Conservation (phyloP, 2,329 filamentous ascomycete species). For the Epichloe festucae region DNA sequence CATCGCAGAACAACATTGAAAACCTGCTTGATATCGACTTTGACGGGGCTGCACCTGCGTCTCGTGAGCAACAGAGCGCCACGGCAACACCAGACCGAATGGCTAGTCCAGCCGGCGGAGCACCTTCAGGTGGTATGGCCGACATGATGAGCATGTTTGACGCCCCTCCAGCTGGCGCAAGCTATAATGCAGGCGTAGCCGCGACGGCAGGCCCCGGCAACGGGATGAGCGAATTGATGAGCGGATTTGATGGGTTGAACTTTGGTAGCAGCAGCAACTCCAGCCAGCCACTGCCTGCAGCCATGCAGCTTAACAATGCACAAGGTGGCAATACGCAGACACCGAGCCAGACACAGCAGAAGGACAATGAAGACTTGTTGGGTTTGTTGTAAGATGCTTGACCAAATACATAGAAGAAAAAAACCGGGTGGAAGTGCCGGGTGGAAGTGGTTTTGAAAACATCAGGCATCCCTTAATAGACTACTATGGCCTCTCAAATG, state of each 20-base stretch:
- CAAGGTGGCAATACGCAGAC: slow-evolving; percentile 14
- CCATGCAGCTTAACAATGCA: slow-evolving; percentile 38
- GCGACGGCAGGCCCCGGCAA: slow-evolving; percentile 27
- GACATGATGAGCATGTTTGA: slow-evolving; percentile 61
- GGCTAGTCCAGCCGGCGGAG: slow-evolving; percentile 43
- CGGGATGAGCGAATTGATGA: slow-evolving; percentile 78
- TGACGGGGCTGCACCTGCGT: slow-evolving; percentile 86
- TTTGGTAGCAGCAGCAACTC: slow-evolving; percentile 41
- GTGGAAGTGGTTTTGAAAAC: background rate
- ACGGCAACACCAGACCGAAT: slow-evolving; percentile 56
- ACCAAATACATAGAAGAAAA: background rate
- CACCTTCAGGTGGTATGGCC: slow-evolving; percentile 37
- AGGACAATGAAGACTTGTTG: slow-evolving; percentile 48
- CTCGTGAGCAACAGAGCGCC: slow-evolving; percentile 45
- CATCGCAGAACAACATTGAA: slow-evolving; percentile 67
- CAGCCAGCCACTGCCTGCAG: slow-evolving; percentile 51
- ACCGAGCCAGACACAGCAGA: slow-evolving; percentile 32
- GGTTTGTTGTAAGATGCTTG: slow-evolving; percentile 25
- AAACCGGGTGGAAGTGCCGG: background rate
- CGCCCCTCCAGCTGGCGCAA: slow-evolving; percentile 40
- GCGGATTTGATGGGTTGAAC: slow-evolving; percentile 73
- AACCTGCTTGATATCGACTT: slow-evolving; percentile 95
- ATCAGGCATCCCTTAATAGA: slow-evolving; percentile 1
- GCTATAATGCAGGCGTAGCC: slow-evolving; percentile 19
- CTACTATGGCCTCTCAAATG: background rate